These are phyloP conservation scores for Lunasporangiospora selenospora DNA, from an alignment of 192 early-diverging fungal species.

Conservation along the genomic window DNA sequence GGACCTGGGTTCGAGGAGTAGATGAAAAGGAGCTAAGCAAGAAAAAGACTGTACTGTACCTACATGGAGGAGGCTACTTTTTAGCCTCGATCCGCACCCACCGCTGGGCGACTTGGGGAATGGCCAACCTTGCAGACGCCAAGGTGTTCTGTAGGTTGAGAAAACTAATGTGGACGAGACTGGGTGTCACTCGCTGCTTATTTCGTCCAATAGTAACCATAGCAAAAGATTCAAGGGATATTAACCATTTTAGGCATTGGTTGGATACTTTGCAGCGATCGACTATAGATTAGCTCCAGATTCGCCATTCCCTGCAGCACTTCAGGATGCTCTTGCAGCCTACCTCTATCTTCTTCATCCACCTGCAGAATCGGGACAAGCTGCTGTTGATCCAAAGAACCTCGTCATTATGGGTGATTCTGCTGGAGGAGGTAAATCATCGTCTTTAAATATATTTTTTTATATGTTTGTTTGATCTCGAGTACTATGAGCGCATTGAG, in stretches of 20 bases:
- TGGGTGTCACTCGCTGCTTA: too few relatives aligned
- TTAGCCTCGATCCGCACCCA: slow-evolving; percentile 44
- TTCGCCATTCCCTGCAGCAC: slow-evolving; percentile 78
- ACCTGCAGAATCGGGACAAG: slow-evolving; percentile 50
- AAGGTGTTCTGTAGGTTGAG: slow-evolving; percentile 52
- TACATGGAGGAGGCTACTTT: slow-evolving; percentile 81
- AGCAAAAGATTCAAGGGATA: not conserved
- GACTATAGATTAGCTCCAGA: slow-evolving; percentile 87
- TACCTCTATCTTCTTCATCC: slow-evolving; percentile 71
- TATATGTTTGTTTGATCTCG: slow-evolving; percentile 56
- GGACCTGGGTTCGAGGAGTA: slow-evolving; percentile 38
- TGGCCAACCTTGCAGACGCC: slow-evolving; percentile 59
- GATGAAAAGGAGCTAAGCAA: slow-evolving; percentile 13
- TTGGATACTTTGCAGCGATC: slow-evolving; percentile 46
- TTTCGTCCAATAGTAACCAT: too few relatives aligned
- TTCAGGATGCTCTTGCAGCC: slow-evolving; percentile 82
- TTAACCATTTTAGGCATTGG: not conserved
- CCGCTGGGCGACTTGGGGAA: slow-evolving; percentile 41
- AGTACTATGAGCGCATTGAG: too few relatives aligned
- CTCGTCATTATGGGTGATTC: slow-evolving; percentile 75
- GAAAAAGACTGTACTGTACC: slow-evolving; percentile 70
- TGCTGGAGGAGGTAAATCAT: slow-evolving; percentile 62
- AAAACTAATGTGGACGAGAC: too few relatives aligned
- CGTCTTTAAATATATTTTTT: slow-evolving; percentile 45
- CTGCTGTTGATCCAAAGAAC: slow-evolving; percentile 55